Evolutionary conservation across 495 filamentous ascomycete genomes (phyloP).

Genomic region (Podospora didyma): DNA sequence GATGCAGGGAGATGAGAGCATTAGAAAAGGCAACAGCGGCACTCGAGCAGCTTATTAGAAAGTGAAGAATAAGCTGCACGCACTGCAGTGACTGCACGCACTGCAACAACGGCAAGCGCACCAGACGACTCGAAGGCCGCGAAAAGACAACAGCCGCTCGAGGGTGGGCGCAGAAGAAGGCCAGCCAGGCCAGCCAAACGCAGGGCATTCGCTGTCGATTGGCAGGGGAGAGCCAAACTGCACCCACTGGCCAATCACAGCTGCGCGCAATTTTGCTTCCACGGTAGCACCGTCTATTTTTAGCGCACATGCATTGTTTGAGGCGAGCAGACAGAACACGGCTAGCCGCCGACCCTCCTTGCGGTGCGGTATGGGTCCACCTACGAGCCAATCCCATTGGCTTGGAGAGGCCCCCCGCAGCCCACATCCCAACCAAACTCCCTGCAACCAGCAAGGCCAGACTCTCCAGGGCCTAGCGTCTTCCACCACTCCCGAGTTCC

Average conservation of each 20-base stretch:
- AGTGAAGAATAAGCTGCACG: too few species aligned
- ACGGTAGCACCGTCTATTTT: slow-evolving; percentile 27
- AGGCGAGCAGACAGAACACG: slow-evolving; percentile 21
- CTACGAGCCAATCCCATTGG: slow-evolving; percentile 15
- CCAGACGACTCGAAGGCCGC: not conserved
- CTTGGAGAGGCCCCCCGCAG: slow-evolving; percentile 11
- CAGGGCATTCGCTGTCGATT: slow-evolving; percentile 3
- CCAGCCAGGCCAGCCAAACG: too few species aligned
- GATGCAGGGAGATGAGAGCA: too few species aligned
- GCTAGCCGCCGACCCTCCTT: slow-evolving; percentile 26
- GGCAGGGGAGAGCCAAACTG: slow-evolving; percentile 7
- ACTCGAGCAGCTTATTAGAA: too few species aligned
- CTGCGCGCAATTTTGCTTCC: slow-evolving; percentile 20
- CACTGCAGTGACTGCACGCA: not conserved
- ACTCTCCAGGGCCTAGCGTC: slow-evolving; percentile 7
- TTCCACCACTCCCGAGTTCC: slow-evolving; percentile 3
- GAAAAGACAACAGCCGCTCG: not conserved
- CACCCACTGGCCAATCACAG: slow-evolving; percentile 17
- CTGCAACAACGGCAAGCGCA: not conserved
- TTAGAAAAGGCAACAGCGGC: too few species aligned
- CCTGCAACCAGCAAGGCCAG: slow-evolving; percentile 21
- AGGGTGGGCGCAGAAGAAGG: slow-evolving; percentile 3
- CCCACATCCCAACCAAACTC: slow-evolving; percentile 19
- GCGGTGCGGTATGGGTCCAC: slow-evolving; percentile 1
- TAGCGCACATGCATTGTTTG: slow-evolving; percentile 27